Conservation (phyloP, 1,284 basidiomycete species). For the Phaffia rhodozyma region DNA sequence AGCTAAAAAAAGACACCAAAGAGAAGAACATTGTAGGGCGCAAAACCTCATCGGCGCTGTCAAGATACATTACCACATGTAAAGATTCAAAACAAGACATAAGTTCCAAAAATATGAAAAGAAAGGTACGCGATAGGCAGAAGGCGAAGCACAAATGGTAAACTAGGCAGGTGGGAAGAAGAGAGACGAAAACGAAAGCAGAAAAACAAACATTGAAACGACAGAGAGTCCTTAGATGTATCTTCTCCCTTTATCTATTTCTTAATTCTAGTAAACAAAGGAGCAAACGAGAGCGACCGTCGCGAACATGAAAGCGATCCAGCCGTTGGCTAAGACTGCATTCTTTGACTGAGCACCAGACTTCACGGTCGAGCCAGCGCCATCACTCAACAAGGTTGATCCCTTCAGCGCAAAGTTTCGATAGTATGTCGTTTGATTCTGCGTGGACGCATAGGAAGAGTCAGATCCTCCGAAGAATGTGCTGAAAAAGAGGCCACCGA, state of each 20-base stretch:
- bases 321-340: too few relatives aligned
- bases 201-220: too few relatives aligned
- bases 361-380: slow-evolving; percentile 17
- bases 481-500: slow-evolving; percentile 30
- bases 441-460: slow-evolving; percentile 27
- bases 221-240: too few relatives aligned
- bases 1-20: background rate
- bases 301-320: too few relatives aligned
- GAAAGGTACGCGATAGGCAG: background rate
- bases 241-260: too few relatives aligned
- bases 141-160: too few relatives aligned
- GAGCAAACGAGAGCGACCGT: too few relatives aligned
- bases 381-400: slow-evolving; percentile 6
- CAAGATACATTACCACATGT: background rate
- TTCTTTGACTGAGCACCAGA: background rate
- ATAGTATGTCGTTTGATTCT: slow-evolving; percentile 33
- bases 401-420: slow-evolving; percentile 28
- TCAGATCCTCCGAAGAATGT: slow-evolving; percentile 38
- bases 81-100: background rate
- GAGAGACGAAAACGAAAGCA: too few relatives aligned
- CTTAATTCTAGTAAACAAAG: too few relatives aligned
- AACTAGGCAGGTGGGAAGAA: too few relatives aligned
- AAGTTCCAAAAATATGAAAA: background rate
- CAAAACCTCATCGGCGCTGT: too few relatives aligned
- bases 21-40: too few relatives aligned